phyloP scores from a whole-genome alignment of 306 rosid genomes.

The Cercis canadensis region DNA sequence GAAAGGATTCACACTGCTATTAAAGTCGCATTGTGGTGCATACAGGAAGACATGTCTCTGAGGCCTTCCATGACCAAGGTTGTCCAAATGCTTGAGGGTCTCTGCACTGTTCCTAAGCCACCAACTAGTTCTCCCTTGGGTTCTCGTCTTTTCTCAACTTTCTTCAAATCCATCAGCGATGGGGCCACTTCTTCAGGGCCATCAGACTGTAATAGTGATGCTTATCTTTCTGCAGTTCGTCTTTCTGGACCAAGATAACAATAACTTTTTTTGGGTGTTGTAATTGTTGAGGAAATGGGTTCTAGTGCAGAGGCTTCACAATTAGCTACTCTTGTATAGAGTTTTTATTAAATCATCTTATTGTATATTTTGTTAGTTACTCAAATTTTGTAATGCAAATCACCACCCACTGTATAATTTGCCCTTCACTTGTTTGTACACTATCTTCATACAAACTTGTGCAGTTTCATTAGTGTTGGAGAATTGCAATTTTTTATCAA shows the following conservation, averaged over 20 bases:
- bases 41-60: conserved; percentile 84
- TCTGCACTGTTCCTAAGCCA: conserved; percentile 64
- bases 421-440: not conserved
- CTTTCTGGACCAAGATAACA: conserved; percentile 89
- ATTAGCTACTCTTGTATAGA: conserved; percentile 25
- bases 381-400: conserved; percentile 40
- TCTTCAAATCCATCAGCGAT: conserved; percentile 61
- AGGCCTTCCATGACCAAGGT: conserved; percentile 91
- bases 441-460: not conserved
- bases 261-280: not conserved
- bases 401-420: not conserved
- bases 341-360: conserved; percentile 11
- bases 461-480: not conserved
- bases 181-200: conserved; percentile 79
- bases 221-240: conserved; percentile 69
- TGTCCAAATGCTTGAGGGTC: conserved; percentile 92
- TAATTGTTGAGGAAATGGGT: conserved; percentile 23
- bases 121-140: conserved; percentile 60
- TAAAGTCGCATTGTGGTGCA: conserved; percentile 86
- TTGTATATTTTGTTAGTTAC: conserved; percentile 40
- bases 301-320: not conserved
- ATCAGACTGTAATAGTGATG: conserved; percentile 72
- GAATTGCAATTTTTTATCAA: not conserved
- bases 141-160: conserved; percentile 55
- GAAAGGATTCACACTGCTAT: conserved; percentile 56